Conservation (phyloP, 192 early-diverging fungal species). For the Coemansia sp. region DNA sequence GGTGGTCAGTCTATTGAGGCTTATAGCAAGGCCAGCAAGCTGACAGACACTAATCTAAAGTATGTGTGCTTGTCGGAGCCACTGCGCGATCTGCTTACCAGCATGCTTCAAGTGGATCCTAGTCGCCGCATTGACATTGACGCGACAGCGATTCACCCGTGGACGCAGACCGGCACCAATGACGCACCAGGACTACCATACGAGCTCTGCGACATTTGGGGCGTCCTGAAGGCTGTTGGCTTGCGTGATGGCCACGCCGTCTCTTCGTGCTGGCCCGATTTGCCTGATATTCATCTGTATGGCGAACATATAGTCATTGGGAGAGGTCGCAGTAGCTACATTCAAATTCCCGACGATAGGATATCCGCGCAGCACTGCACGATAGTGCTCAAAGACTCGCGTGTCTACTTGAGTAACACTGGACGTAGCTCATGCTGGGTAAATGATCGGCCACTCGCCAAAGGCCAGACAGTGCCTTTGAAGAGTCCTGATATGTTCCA, state of each 20-base stretch:
- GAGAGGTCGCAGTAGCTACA: conserved; percentile 33
- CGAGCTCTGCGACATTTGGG: conserved; percentile 35
- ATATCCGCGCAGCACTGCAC: conserved; percentile 41
- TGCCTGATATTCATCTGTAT: conserved; percentile 24
- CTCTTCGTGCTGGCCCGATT: background rate
- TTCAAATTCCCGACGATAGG: conserved; percentile 33
- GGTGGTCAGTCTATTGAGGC: conserved; percentile 18
- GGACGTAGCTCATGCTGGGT: conserved; percentile 26
- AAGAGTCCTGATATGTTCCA: conserved; percentile 22
- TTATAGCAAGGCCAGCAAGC: conserved; percentile 24
- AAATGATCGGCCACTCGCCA: conserved; percentile 14
- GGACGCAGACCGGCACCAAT: conserved; percentile 39
- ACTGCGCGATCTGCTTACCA: conserved; percentile 24
- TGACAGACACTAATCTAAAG: conserved; percentile 20
- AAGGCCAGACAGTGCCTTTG: conserved; percentile 12
- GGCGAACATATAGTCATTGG: conserved; percentile 30
- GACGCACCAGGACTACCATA: conserved; percentile 27
- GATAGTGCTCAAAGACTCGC: conserved; percentile 18
- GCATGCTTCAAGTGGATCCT: conserved; percentile 38
- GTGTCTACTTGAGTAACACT: conserved; percentile 24
- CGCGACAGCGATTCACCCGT: conserved; percentile 33
- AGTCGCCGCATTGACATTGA: conserved; percentile 26
- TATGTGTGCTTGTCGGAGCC: conserved; percentile 20
- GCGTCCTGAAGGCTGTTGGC: conserved; percentile 8
- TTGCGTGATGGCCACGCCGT: background rate